phyloP scores from a whole-genome alignment of 108 stramenopile genomes.

The Stephanodiscus triporus region DNA sequence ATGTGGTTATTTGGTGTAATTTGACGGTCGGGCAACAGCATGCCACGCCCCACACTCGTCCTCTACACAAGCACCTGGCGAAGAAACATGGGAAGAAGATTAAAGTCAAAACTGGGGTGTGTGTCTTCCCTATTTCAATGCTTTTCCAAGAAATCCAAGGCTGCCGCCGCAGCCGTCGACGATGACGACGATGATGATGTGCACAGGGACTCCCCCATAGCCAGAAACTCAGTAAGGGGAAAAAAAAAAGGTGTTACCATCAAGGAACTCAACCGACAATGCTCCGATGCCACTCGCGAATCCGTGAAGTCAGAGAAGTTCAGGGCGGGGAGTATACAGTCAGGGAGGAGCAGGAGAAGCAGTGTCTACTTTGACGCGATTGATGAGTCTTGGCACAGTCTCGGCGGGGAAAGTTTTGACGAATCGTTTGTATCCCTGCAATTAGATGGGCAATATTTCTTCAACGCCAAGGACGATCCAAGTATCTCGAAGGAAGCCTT shows the following conservation, averaged over 20 bases:
- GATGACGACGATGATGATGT: neutral
- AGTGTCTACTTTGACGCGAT: slow-evolving; percentile 35
- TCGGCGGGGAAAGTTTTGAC: slow-evolving; percentile 6
- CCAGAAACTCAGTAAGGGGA: neutral
- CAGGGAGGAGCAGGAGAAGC: slow-evolving; percentile 8
- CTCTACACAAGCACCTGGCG: too few relatives aligned
- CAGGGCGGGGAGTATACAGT: slow-evolving; percentile 17
- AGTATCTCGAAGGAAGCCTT: slow-evolving; percentile 20
- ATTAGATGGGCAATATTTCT: slow-evolving; percentile 42
- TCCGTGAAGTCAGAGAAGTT: slow-evolving; percentile 5
- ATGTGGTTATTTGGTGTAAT: too few relatives aligned
- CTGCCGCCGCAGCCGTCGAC: neutral
- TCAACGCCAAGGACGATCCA: slow-evolving; percentile 29
- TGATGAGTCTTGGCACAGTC: slow-evolving; percentile 18
- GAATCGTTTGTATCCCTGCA: slow-evolving; percentile 15
- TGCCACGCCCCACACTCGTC: too few relatives aligned
- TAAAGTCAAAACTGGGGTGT: slow-evolving; percentile 24
- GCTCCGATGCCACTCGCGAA: neutral
- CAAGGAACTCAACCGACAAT: too few relatives aligned
- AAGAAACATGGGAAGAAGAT: neutral
- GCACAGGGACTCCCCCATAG: neutral
- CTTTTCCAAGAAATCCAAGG: slow-evolving; percentile 24
- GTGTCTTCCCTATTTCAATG: slow-evolving; percentile 32
- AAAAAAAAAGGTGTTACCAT: neutral
- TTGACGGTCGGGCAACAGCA: too few relatives aligned